Conservation (phyloP, 106 monocot genomes). For the Acanthochlamys bracteata region DNA sequence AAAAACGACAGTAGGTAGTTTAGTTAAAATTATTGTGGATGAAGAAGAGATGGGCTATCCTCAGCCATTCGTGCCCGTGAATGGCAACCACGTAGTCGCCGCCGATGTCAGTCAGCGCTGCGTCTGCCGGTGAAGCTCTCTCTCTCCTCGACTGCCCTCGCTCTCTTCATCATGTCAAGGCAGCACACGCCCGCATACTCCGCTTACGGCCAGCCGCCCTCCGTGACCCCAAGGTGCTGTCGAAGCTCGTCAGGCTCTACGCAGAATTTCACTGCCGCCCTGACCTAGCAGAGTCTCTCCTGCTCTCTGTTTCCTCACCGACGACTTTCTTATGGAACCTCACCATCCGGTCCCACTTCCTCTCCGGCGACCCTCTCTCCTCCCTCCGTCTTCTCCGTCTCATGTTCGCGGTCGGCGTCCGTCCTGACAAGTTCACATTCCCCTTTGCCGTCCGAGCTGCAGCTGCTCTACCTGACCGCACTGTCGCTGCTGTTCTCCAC, state of each 20-base stretch:
- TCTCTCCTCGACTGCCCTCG: conserved; percentile 11
- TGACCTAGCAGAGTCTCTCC: conserved; percentile 11
- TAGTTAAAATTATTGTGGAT: no score
- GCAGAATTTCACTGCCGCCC: conserved; percentile 14
- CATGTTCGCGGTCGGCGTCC: conserved; percentile 29
- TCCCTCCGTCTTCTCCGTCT: conserved; percentile 32
- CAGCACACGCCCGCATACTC: conserved; percentile 45
- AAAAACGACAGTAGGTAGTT: no score
- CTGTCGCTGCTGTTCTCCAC: conserved; percentile 39
- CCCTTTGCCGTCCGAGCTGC: conserved; percentile 43
- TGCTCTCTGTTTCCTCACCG: conserved; percentile 12
- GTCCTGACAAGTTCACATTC: conserved; percentile 55
- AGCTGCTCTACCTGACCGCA: conserved; percentile 3
- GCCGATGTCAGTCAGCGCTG: neutral
- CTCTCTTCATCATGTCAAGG: conserved; percentile 14
- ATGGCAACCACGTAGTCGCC: neutral
- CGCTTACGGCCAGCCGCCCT: conserved; percentile 25
- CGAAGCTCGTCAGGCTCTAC: conserved; percentile 38
- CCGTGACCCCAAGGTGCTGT: conserved; percentile 17
- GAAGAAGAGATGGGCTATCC: no score
- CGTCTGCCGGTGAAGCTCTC: conserved; percentile 3
- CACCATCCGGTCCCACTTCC: conserved; percentile 37
- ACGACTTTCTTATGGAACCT: conserved; percentile 29
- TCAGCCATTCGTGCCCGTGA: no score
- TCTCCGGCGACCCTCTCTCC: conserved; percentile 14